Evolutionary conservation across 192 early-diverging fungal genomes (phyloP).

Genomic region (Entophlyctis helioformis): DNA sequence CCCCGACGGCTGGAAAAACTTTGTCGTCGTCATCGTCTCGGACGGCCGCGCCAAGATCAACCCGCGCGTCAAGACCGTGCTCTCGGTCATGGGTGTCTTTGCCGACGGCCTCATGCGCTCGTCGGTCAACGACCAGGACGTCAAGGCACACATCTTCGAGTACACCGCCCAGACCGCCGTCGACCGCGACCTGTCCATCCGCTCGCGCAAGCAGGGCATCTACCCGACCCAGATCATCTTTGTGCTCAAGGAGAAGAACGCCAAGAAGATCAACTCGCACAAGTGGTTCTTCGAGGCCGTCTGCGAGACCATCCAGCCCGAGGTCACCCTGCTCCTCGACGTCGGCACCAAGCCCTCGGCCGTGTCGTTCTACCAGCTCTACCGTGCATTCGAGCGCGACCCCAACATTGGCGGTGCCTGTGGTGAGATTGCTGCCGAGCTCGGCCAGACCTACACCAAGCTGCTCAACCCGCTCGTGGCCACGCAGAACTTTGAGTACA

Average conservation of each 20-base stretch:
- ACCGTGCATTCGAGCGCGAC: constrained; percentile 49
- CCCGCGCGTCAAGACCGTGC: constrained; percentile 47
- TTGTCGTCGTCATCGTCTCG: constrained; percentile 60
- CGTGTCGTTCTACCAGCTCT: constrained; percentile 41
- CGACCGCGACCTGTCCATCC: constrained; percentile 11
- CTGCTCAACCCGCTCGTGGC: constrained; percentile 62
- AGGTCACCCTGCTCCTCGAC: constrained; percentile 59
- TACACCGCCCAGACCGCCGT: constrained; percentile 31
- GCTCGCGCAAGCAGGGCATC: constrained; percentile 6
- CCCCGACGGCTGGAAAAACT: constrained; percentile 54
- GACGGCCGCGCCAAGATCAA: constrained; percentile 73
- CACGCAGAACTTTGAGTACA: constrained; percentile 82
- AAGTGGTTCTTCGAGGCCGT: constrained; percentile 70
- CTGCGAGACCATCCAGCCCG: constrained; percentile 49
- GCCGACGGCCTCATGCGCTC: constrained; percentile 31
- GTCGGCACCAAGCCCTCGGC: constrained; percentile 60
- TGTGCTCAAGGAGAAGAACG: constrained; percentile 45
- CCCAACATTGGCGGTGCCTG: constrained; percentile 63
- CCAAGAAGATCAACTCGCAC: constrained; percentile 51
- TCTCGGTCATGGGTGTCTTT: constrained; percentile 51
- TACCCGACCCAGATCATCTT: constrained; percentile 39
- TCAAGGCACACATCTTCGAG: constrained; percentile 43
- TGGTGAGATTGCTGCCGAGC: constrained; percentile 59
- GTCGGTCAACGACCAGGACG: constrained; percentile 25
- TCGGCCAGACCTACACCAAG: constrained; percentile 47